Base-by-base conservation (phyloP, 306 rosid species). In the Styphnolobium japonicum region DNA sequence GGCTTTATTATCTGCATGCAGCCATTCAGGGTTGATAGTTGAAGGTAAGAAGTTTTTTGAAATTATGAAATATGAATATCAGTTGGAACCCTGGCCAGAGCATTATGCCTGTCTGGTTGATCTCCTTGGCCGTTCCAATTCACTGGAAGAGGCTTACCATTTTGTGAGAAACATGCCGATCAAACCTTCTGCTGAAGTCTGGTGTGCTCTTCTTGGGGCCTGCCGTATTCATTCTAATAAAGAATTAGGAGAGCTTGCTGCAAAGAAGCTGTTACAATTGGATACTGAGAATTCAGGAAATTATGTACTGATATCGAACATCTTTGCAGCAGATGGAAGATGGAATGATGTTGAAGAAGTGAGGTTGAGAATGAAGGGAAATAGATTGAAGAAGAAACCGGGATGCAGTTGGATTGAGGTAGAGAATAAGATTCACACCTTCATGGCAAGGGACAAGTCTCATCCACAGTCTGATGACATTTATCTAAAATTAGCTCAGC, bases 161-260 rank as follows among this genome's bases (percentile, higher is more conserved):
- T 90, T 87, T 48, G 88, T 89, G 65, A 73, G 72, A 57, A 83
- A 62, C 83, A 90, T 90, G 90, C 79, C 86, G 5, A 56, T 79
- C 18, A 55, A 80, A 81, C 87, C 87, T 81, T 67, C 93, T 27
- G 78, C 93, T 49, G 97, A 92, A 83, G 78, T 89, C 65, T 92
- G 97, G 97, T 88, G 97, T 78, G 87, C 95, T 62, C 90, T 92
- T 66, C 95, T 92, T 23, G 89, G 95, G 51, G 93, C 93, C 70
- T 88, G 92, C 71, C 85, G 60, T 76, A 81, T 90, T 84, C 91
- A 92, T 85, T 85, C 88, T 57, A 89, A 90, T 80, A 85, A 86
- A 80, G 89, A 84, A 82, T 62, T 90, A 52, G 93, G 89, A 46
- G 88, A 88, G 71, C 77, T 90, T 77, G 90, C 87, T n/a, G 87